Conservation (phyloP, 495 filamentous ascomycete species). For the Podospora pseudocomata region DNA sequence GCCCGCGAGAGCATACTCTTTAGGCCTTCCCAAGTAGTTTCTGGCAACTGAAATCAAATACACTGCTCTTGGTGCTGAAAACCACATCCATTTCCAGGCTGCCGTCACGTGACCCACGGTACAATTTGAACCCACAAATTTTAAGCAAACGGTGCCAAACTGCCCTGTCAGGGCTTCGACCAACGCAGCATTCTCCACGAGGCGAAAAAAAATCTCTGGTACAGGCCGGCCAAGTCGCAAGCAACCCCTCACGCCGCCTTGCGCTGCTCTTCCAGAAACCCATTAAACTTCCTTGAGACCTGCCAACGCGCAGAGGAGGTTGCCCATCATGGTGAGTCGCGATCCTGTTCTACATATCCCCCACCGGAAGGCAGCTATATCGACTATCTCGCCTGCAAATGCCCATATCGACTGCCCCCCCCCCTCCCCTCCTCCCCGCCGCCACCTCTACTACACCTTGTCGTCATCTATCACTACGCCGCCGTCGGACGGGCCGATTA, state of each 20-base stretch:
- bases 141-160: conserved; percentile 22
- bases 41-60: background rate
- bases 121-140: conserved; percentile 35
- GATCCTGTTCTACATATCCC: background rate
- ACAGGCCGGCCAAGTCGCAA: conserved; percentile 34
- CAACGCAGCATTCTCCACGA: conserved; percentile 31
- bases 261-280: conserved; percentile 24
- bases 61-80: background rate
- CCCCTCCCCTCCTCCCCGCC: conserved; percentile 13
- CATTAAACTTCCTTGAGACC: conserved; percentile 30
- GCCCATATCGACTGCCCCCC: conserved; percentile 4
- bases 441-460: conserved; percentile 10
- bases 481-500: background rate
- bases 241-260: conserved; percentile 29
- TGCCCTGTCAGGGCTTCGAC: conserved; percentile 29
- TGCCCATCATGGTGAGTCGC: conserved; percentile 42
- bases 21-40: background rate
- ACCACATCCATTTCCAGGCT: background rate
- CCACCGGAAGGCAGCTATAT: background rate
- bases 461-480: conserved; percentile 15
- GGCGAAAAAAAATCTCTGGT: conserved; percentile 34
- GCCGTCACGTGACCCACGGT: conserved; percentile 29
- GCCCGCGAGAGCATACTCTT: background rate
- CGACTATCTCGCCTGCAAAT: background rate
- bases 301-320: conserved; percentile 35